Conservation (phyloP, 2,329 filamentous ascomycete species). For the Diaporthe longicolla region DNA sequence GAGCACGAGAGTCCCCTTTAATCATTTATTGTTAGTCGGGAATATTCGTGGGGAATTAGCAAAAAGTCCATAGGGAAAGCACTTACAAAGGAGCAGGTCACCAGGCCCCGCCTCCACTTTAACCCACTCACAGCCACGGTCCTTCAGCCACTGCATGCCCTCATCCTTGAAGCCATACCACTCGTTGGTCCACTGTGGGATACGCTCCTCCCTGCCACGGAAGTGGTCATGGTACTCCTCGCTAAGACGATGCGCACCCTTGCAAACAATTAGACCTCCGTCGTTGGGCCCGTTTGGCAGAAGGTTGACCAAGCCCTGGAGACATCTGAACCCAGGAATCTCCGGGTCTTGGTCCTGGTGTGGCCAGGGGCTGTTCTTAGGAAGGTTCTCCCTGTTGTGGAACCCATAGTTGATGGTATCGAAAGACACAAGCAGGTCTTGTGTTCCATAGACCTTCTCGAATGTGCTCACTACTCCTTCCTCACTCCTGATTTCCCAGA, state of each 20-base stretch:
- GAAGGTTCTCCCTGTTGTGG: constrained; percentile 55
- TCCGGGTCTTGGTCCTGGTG: constrained; percentile 62
- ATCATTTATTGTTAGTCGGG: neutral
- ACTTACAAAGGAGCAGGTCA: constrained; percentile 56
- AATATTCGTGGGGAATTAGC: constrained; percentile 45
- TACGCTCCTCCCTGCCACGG: constrained; percentile 49
- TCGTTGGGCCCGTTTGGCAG: constrained; percentile 61
- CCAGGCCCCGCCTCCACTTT: constrained; percentile 59
- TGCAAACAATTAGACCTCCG: constrained; percentile 59
- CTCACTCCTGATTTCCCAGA: constrained; percentile 63
- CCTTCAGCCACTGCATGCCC: constrained; percentile 55
- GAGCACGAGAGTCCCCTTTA: constrained; percentile 40
- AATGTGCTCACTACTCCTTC: constrained; percentile 62
- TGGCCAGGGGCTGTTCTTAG: constrained; percentile 59
- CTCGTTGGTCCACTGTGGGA: constrained; percentile 51
- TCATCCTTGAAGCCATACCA: constrained; percentile 54
- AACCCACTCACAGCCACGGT: constrained; percentile 51
- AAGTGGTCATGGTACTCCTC: constrained; percentile 55
- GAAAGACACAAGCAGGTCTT: constrained; percentile 64
- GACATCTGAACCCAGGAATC: constrained; percentile 62
- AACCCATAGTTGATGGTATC: constrained; percentile 60
- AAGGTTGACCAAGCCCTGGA: constrained; percentile 61
- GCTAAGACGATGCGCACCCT: constrained; percentile 44
- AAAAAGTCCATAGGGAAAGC: constrained; percentile 34
- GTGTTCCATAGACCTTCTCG: constrained; percentile 60